Evolutionary conservation across 768 basidiomycete genomes (phyloP).

Genomic region (Trametes cinnabarina): DNA sequence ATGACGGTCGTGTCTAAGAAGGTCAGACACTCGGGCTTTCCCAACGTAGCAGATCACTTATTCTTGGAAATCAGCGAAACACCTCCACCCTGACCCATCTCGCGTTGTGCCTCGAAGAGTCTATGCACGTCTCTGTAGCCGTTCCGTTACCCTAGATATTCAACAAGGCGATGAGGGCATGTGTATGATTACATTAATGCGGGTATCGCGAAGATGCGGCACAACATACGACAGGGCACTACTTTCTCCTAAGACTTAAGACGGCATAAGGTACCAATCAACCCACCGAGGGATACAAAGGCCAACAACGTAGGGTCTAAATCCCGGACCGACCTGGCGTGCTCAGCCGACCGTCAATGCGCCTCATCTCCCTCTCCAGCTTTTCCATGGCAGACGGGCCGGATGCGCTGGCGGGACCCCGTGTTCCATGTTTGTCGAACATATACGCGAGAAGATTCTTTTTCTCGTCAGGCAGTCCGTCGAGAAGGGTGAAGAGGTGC

Average conservation of each 20-base stretch:
- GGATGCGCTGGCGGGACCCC: slow-evolving; percentile 38
- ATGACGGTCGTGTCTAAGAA: too few relatives aligned
- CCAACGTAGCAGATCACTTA: too few relatives aligned
- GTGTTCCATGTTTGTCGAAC: slow-evolving; percentile 82
- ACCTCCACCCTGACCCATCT: too few relatives aligned
- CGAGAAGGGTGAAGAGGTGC: slow-evolving; percentile 76
- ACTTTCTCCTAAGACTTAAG: slow-evolving; percentile 6
- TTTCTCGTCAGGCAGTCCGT: slow-evolving; percentile 84
- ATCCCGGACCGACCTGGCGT: slow-evolving; percentile 51
- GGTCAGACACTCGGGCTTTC: too few relatives aligned
- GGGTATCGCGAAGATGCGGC: slow-evolving; percentile 11
- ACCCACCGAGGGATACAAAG: background rate
- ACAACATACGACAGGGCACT: background rate
- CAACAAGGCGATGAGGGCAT: too few relatives aligned
- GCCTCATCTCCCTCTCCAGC: slow-evolving; percentile 76
- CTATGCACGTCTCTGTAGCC: too few relatives aligned
- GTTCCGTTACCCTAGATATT: too few relatives aligned
- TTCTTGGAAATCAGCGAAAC: too few relatives aligned
- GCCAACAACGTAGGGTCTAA: background rate
- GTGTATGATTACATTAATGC: slow-evolving; percentile 15
- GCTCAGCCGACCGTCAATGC: slow-evolving; percentile 76
- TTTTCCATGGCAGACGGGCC: slow-evolving; percentile 58
- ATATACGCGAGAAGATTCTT: slow-evolving; percentile 87
- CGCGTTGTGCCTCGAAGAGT: too few relatives aligned
- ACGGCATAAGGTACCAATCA: slow-evolving; percentile 7